Evolutionary conservation across 2,329 filamentous ascomycete species (phyloP), one percentile per base, ranked within the genome.

Genomic region (Berkeleyomyces rouxiae): DNA sequence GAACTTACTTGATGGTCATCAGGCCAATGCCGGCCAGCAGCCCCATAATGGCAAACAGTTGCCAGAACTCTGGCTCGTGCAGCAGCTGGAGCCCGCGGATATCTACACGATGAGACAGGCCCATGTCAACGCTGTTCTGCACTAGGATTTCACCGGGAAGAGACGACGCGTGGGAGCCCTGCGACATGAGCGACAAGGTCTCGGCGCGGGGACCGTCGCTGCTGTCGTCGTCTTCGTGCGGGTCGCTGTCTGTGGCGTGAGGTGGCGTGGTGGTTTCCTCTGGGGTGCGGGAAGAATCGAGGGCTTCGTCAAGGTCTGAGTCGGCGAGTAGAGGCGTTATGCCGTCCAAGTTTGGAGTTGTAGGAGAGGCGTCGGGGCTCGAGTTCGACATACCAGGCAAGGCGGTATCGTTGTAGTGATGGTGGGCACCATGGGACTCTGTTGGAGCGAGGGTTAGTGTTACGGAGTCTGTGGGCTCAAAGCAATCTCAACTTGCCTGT

Each of bases 1-100:
- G 47, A 33, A 77, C 87, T 73, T 79, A 95, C 90, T 99, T 99
- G 75, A 99, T 99, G 0, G 92, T 97, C 93, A 99, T 99, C 67
- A 99, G 76, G 9, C 93, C 93, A 68, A 96, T 87, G 61, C 93
- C 93, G 4, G 90, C 90, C 66, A 97, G 77, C n/a, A 96, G 81
- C 46, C 86, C 90, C 81, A 99, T 88, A 67, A 96, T 84, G 63
- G 81, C 73, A 72, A 95, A 97, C 37, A 95, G 75, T 70, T 95
- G 87, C 90, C 91, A 97, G 73, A 97, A 99, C 67, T 95, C 87
- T 58, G 84, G 69, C 65, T 81, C 83, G 61, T 77, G 77, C 40
- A 96, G 75, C 70, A 99, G 79, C 13, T 81, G 79, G 70, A 90
- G 77, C 67, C 93, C 93, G 71, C 92, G 88, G 70, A 97, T 87